Base-by-base conservation (phyloP, 345 rosid species). In the Garcia nutans region DNA sequence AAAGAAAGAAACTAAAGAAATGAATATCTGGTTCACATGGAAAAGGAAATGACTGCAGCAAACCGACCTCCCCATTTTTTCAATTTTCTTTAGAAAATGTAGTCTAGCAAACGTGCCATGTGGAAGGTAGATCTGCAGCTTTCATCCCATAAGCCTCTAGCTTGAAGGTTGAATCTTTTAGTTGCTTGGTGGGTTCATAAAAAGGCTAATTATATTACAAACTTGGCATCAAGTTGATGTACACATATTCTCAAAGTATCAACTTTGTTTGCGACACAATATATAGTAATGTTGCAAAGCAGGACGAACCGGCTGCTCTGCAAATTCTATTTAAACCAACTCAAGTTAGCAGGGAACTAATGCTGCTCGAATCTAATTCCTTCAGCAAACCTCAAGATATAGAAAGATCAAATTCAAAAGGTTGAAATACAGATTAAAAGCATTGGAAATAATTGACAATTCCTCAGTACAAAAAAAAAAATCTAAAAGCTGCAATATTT, bases 151-250 rank as follows among this genome's bases (percentile, higher is more conserved):
- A 90, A 47, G 98, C 97, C 86, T 89, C 96, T 31, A 96, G 91
- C 82, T 93, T 96, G 84, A 85, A 89, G 74, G 93, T 96, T 22
- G 88, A 91, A 77, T 96, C 99, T 77, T 92, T 96, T 60, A 96
- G 90, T 86, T 92, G 96, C 81, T 77, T 96, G 10, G 87, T 86
- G 80, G 87, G 83, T 93, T 96, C 97, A 93, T 93, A 86, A 96
- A 86, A 96, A 93, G 56, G 87, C 97, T 80, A 28, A 28, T 28
- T 28, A 28, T 28, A 93, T 93, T 57, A 93, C 98, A 0, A 90
- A 89, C 74, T 87, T 85, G 16, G 97, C 91, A 49, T 96, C 88
- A 6, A 93, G 92, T 19, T 96, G 95, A 75, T 93, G 97, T 67
- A 93, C 88, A 59, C 98, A 89, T 80, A 91, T 92, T 83, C 97